Evolutionary conservation across 345 rosid genomes (phyloP), one percentile per base, ranked within the genome.

Genomic region (Brassica carinata): DNA sequence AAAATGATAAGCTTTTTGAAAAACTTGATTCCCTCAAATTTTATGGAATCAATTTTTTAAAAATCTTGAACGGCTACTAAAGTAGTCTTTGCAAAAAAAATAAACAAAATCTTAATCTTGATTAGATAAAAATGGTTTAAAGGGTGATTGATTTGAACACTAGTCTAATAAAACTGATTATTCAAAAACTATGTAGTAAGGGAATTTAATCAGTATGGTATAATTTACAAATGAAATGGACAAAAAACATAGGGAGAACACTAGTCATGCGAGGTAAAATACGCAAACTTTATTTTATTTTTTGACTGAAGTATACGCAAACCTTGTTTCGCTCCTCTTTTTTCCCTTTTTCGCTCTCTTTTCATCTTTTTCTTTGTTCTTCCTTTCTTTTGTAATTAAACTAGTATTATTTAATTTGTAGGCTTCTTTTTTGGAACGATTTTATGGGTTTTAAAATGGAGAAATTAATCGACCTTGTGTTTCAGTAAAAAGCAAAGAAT

Each of bases 361-460:
- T 76, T 76, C 69, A 76, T 76, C 77, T 76, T 76, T 81, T 71
- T 72, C 77, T 81, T 76, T 81, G 74, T 76, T 81, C 64, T 65
- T 71, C 15, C 77, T 71, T 70, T 53, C 62, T 38, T 75, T 81
- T 63, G 34, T 69, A 63, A 26, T 70, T 55, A 4, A 76, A 43
- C 34, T 9, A 7, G 67, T 73, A 19, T 58, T 10, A 58, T 73
- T n/a, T 11, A 29, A 75, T 2, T 61, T 34, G 18, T 36, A 14
- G 78, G 58, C 75, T 61, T 68, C 81, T 19, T 72, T 82, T 82
- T 79, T 79, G 83, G 83, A 78, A 82, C 74, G 87, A 77, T 67
- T 76, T 72, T 75, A 78, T 71, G 86, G 84, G 61, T 82, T 64
- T 70, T 70, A 75, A 77, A 84, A 77, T 76, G 85, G 69, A 81